A percentile compares a stretch with the other conserved stretches of the same genome.
These are phyloP conservation scores for Trametes versicolor DNA, from an alignment of 1,284 basidiomycete species.

Conservation along the genomic window DNA sequence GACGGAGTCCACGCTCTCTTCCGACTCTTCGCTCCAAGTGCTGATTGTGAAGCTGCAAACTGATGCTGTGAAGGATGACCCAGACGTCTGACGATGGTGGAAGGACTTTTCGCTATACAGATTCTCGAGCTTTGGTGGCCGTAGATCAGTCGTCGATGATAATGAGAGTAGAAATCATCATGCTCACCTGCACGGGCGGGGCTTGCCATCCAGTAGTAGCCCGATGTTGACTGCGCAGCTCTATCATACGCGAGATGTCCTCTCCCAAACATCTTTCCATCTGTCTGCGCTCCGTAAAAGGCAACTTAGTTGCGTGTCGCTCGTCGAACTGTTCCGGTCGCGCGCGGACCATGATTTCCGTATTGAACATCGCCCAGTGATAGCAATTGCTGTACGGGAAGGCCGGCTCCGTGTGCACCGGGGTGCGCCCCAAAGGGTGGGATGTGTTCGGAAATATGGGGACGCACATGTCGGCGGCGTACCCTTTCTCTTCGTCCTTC, in stretches of 20 bases:
- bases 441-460: constrained; percentile 19
- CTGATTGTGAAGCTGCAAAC: neutral
- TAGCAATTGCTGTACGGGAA: constrained; percentile 16
- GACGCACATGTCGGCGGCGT: constrained; percentile 20
- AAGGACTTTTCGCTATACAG: too few species aligned
- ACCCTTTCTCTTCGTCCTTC: neutral
- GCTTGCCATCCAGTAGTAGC: too few species aligned
- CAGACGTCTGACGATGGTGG: too few species aligned
- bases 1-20: neutral
- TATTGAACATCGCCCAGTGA: neutral
- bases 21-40: neutral
- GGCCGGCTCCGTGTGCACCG: constrained; percentile 1
- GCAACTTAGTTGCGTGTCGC: neutral
- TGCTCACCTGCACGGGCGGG: too few species aligned
- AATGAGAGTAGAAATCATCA: too few species aligned
- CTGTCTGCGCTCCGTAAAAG: neutral
- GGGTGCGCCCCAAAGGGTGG: constrained; percentile 8
- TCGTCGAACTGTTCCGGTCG: neutral
- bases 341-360: neutral
- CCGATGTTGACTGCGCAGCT: too few species aligned
- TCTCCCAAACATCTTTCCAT: neutral
- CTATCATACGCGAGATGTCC: too few species aligned
- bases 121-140: neutral
- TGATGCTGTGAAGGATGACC: neutral
- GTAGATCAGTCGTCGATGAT: neutral